Evolutionary conservation across 768 basidiomycete genomes (phyloP), one percentile per base, ranked within the genome.

Genomic region (Podaxis sp.): DNA sequence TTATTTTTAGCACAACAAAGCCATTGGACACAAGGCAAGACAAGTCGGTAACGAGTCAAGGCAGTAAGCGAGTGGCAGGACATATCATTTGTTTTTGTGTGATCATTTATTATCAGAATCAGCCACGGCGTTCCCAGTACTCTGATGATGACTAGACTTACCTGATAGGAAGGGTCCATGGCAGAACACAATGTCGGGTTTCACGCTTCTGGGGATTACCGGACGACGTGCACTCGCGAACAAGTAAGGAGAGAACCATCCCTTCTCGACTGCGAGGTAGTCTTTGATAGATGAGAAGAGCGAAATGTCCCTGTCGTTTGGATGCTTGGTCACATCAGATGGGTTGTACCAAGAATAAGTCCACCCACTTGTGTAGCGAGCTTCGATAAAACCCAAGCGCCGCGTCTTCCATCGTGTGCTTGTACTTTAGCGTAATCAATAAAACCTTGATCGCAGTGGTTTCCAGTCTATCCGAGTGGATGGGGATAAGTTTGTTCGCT

Each of bases 171-270:
- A 88, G 7, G 86, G 87, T 2, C 84, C 84, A 69, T 88, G 85
- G 61, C 83, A 87, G 67, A 88, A 88, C 11, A 86, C 72, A 8
- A 88, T 74, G 70, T 89, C 87, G 27, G 88, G 86, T 70, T 79
- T 85, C 80, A 88, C 83, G 24, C 78, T 77, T 43, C 87, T 77
- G 0, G 83, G 86, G 59, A 86, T 88, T 67, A 84, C 77, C 6
- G 87, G 87, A 52, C 86, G 72, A 9, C 83, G 79, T 2, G 77
- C 79, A 61, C 84, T 87, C 4, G 86, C 85, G 68, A 86, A 88
- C 1, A 87, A 75, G 68, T 87, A 87, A 0, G 86, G 86, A 12
- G 81, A 84, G 72, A 88, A 87, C 87, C 88, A 87, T 13, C 86
- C 86, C 70, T 88, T 87, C 71, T 85, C 82, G 3, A 85, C 74